Evolutionary conservation across 768 basidiomycete species (phyloP), one percentile per base, ranked within the genome.

Genomic region (Lepiota brunneoincarnata): DNA sequence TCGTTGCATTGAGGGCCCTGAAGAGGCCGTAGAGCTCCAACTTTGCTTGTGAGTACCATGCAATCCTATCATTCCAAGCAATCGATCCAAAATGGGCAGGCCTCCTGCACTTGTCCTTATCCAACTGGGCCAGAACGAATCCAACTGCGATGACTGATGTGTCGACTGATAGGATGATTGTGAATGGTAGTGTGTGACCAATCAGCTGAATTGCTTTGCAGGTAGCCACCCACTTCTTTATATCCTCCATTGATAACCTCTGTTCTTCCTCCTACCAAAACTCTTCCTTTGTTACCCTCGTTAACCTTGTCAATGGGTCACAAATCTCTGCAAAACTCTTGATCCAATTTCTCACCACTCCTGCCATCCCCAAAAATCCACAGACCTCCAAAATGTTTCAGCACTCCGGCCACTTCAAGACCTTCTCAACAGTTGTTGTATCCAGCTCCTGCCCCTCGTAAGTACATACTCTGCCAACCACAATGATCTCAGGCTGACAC

Each of bases 61-160:
- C n/a, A n/a, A n/a, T n/a, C n/a, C n/a, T n/a, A n/a, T n/a, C n/a
- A n/a, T n/a, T n/a, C n/a, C n/a, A n/a, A n/a, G n/a, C n/a, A n/a
- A n/a, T n/a, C n/a, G n/a, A 76, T 0, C 72, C 69, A 56, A 66
- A 78, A 0, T 62, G 57, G 0, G 67, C 63, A 1, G 65, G 69
- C 15, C 58, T 36, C 38, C 62, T 40, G 26, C 46, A 31, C 6
- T 57, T 59, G 65, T 14, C 64, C 51, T 14, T 38, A 35, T 51
- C 58, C 1, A 62, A 6, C 44, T 65, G 64, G 14, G 53, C 56
- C 0, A 65, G 46, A 12, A 63, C 59, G 36, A 54, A 49, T 17
- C 61, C 61, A 1, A 73, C 64, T 0, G 68, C 70, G 7, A 67
- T 61, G 0, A 56, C 20, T 2, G 60, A 67, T 3, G 71, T 65